Percentiles rank a stretch among this genome's conserved stretches.
phyloP scores from a whole-genome alignment of 1,139 yeast genomes.

The Martiniozyma asiatica region DNA sequence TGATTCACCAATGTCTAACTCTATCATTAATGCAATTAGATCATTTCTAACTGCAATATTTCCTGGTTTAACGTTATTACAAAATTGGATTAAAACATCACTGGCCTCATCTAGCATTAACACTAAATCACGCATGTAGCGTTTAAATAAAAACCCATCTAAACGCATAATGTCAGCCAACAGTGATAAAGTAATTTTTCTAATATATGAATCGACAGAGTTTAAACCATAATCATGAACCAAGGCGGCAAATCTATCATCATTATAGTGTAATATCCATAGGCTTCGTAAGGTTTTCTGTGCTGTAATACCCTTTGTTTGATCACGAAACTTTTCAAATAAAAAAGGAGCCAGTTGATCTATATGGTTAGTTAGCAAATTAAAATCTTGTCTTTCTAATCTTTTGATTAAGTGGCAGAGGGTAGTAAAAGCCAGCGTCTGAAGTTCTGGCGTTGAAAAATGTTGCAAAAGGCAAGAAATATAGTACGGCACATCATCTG shows the following conservation, averaged over 20 bases:
- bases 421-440: conserved; percentile 46
- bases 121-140: too few relatives aligned
- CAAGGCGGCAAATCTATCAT: too few relatives aligned
- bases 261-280: too few relatives aligned
- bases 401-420: conserved; percentile 68
- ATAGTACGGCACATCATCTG: conserved; percentile 40
- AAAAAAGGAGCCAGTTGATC: conserved; percentile 45
- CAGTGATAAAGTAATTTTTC: too few relatives aligned
- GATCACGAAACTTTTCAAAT: conserved; percentile 41
- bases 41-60: conserved; percentile 34
- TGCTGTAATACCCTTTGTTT: too few relatives aligned
- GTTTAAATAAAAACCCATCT: too few relatives aligned
- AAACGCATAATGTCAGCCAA: too few relatives aligned
- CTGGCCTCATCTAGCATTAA: too few relatives aligned
- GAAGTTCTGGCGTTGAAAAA: conserved; percentile 26
- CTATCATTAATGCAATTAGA: conserved; percentile 34
- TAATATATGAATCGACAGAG: too few relatives aligned
- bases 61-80: conserved; percentile 24
- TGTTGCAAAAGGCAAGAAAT: conserved; percentile 41
- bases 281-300: too few relatives aligned
- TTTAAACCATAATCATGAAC: too few relatives aligned
- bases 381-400: conserved; percentile 60
- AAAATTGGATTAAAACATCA: conserved; percentile 29
- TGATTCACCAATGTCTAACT: conserved; percentile 26
- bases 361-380: conserved; percentile 37